Evolutionary conservation across 345 rosid species (phyloP), one percentile per base, ranked within the genome.

Genomic region (Schrenkiella parvula): DNA sequence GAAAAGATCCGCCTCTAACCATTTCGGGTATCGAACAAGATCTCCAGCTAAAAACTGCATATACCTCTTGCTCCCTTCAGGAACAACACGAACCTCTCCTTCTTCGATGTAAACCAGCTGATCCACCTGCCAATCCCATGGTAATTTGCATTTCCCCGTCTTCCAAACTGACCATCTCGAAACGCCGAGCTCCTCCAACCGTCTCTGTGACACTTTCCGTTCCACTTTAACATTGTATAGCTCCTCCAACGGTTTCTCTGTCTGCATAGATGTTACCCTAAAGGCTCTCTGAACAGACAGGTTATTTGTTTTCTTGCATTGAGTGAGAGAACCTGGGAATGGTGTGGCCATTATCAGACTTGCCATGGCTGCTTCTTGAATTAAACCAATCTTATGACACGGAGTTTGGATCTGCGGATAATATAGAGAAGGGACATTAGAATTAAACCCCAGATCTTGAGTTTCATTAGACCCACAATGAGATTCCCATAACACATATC

Each of bases 91-190:
- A 47, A 91, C 98, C 71, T 93, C 98, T 5, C 98, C 98, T 85
- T 93, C 97, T 83, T 93, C 96, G 1, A 93, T 84, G 78, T 91
- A 93, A 62, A 93, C 98, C 72, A 91, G 61, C 84, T 91, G 98
- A 71, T 93, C 97, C 48, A 84, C 96, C 65, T 91, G 97, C 98
- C 97, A 93, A 70, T 91, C 97, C 93, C 97, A 89, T 0, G 98
- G 89, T 65, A 93, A 46, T 68, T 81, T 85, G 80, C 90, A 87
- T 34, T 89, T 87, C 17, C 91, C 93, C 0, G 97, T 93, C 82
- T 89, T 90, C 98, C 97, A 87, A 54, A 75, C 71, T 2, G 98
- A 89, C 97, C 97, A 90, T 68, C 79, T 82, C 5, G 96, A 87
- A 29, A 93, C 97, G 2, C 92, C 88, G 0, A 93, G 92, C 73